These are phyloP conservation scores for Boletus reticulatus DNA, from an alignment of 768 basidiomycete species.

Conservation along the genomic window DNA sequence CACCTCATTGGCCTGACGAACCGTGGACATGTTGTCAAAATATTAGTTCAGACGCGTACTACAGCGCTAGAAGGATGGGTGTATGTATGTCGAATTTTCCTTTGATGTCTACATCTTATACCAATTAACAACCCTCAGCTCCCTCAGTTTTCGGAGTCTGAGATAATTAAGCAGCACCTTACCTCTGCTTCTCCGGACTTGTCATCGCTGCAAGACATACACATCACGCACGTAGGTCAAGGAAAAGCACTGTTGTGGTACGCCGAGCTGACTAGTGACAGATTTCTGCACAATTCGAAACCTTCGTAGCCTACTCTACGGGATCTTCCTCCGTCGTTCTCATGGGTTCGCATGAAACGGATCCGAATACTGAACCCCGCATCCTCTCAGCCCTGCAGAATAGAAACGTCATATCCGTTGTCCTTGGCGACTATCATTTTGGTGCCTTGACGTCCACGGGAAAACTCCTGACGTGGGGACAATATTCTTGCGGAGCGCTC, in stretches of 20 bases:
- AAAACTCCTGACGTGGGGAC: slow-evolving; percentile 78
- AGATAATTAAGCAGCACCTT: slow-evolving; percentile 44
- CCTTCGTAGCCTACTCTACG: slow-evolving; percentile 81
- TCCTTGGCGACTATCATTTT: slow-evolving; percentile 90
- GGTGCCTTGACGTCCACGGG: slow-evolving; percentile 81
- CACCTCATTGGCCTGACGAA: slow-evolving; percentile 80
- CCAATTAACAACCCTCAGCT: slow-evolving; percentile 44
- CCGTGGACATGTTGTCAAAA: slow-evolving; percentile 72
- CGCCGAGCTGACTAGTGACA: slow-evolving; percentile 29
- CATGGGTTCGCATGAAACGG: slow-evolving; percentile 56
- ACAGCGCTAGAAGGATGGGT: slow-evolving; percentile 51
- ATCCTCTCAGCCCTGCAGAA: slow-evolving; percentile 76
- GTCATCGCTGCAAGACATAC: slow-evolving; percentile 45
- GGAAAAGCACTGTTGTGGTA: background rate
- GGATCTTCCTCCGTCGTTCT: slow-evolving; percentile 70
- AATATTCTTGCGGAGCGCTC: slow-evolving; percentile 73
- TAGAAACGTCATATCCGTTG: slow-evolving; percentile 77
- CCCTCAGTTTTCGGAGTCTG: slow-evolving; percentile 67
- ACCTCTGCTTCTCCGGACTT: slow-evolving; percentile 40
- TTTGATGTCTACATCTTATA: background rate
- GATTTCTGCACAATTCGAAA: slow-evolving; percentile 82
- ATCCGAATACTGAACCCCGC: slow-evolving; percentile 45
- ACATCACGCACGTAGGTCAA: slow-evolving; percentile 73
- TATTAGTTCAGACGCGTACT: slow-evolving; percentile 45
- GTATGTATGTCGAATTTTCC: slow-evolving; percentile 55